Evolutionary conservation across 257 asterid genomes (phyloP).

Genomic region (Capsicum rhomboideum): DNA sequence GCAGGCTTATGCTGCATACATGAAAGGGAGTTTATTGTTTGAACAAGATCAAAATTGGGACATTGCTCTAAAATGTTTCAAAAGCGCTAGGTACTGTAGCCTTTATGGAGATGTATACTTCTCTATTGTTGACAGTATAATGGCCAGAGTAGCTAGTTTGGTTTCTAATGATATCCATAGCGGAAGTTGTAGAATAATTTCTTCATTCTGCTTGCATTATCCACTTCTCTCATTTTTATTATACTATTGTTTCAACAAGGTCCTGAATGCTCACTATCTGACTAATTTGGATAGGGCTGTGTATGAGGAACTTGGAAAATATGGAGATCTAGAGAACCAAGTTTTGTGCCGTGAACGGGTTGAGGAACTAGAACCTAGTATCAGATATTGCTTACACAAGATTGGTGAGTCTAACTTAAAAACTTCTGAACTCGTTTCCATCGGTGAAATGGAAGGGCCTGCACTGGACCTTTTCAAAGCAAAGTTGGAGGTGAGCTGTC

Average conservation of each 20-base stretch:
- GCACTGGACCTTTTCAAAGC: conserved; percentile 91
- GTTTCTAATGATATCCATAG: not conserved
- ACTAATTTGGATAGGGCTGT: conserved; percentile 60
- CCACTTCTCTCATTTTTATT: not conserved
- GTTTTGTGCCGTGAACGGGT: conserved; percentile 90
- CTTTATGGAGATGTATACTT: not conserved
- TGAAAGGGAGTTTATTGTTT: conserved; percentile 87
- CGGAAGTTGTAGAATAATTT: not conserved
- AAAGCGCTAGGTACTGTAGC: conserved; percentile 66
- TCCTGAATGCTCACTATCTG: conserved; percentile 9
- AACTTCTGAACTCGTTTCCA: conserved; percentile 70
- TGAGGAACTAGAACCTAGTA: conserved; percentile 91
- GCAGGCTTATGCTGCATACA: conserved; percentile 94
- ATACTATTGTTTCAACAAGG: not conserved
- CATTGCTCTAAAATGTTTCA: conserved; percentile 77
- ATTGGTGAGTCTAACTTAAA: conserved; percentile 81
- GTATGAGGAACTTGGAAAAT: conserved; percentile 96
- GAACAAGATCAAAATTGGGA: conserved; percentile 97
- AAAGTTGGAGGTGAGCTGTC: conserved; percentile 70
- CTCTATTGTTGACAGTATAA: not conserved
- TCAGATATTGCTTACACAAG: conserved; percentile 83
- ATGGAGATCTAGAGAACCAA: conserved; percentile 90
- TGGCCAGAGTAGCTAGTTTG: not conserved
- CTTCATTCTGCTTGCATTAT: not conserved
- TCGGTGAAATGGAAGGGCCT: conserved; percentile 96